Conservation (phyloP, 140 eudicot species). For the Oenanthe javanica region DNA sequence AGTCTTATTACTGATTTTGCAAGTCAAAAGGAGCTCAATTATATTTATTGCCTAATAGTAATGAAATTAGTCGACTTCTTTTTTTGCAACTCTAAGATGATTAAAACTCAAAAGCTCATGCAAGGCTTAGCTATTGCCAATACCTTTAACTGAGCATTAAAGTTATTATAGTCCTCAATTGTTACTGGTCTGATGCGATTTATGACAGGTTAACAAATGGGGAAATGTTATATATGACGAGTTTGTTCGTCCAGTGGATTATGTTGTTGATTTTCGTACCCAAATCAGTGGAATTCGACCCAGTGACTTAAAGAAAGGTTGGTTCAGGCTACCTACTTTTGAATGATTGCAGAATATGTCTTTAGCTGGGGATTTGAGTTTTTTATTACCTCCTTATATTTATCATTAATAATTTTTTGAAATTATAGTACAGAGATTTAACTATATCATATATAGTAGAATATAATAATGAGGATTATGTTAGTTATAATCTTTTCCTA, state of each 20-base stretch:
- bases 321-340: not conserved
- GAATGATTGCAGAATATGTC: not conserved
- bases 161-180: not conserved
- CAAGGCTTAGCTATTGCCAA: not conserved
- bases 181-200: not conserved
- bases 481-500: not conserved
- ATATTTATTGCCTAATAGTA: too few relatives aligned
- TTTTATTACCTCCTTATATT: not conserved
- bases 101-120: not conserved
- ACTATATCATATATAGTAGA: not conserved
- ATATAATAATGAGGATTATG: not conserved
- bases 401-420: not conserved
- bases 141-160: not conserved
- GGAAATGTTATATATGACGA: constrained; percentile 93
- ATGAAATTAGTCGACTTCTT: not conserved
- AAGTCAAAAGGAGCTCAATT: not conserved
- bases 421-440: not conserved
- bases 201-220: constrained; percentile 80
- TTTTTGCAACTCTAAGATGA: not conserved
- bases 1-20: not conserved
- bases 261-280: constrained; percentile 93
- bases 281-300: constrained; percentile 95
- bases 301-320: constrained; percentile 78
- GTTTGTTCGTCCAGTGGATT: constrained; percentile 87
- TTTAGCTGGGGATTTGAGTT: not conserved